phyloP scores from a whole-genome alignment of 116 monocot genomes.

The Zostera marina region DNA sequence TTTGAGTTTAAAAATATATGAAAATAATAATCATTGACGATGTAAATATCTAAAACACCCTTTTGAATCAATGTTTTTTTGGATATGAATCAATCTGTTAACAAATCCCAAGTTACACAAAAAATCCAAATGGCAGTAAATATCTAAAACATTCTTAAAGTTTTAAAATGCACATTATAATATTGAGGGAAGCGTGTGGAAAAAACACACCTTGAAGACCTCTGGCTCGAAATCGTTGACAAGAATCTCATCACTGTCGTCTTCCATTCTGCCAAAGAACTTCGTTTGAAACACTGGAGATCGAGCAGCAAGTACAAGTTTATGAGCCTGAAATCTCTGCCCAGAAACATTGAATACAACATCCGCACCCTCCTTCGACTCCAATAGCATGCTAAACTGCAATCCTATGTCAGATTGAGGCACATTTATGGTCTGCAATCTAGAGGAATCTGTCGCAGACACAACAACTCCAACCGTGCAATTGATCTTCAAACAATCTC shows the following conservation, averaged over 20 bases:
- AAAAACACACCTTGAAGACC: slow-evolving; percentile 52
- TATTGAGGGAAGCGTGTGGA: neutral
- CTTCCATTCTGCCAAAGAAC: slow-evolving; percentile 29
- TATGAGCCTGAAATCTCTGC: slow-evolving; percentile 74
- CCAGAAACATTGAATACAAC: slow-evolving; percentile 62
- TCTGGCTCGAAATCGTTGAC: slow-evolving; percentile 66
- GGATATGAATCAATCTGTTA: too few species aligned
- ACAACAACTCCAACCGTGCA: slow-evolving; percentile 95
- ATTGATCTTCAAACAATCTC: slow-evolving; percentile 95
- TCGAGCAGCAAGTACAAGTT: slow-evolving; percentile 74
- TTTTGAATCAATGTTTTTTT: too few species aligned
- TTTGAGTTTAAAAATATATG: too few species aligned
- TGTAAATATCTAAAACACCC: too few species aligned
- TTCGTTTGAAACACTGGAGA: slow-evolving; percentile 46
- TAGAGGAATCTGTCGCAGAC: slow-evolving; percentile 51
- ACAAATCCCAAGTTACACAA: too few species aligned
- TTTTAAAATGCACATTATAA: too few species aligned
- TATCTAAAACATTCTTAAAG: too few species aligned
- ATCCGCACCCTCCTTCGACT: slow-evolving; percentile 67
- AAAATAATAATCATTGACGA: too few species aligned
- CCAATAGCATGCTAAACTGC: slow-evolving; percentile 70
- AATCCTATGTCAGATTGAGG: slow-evolving; percentile 79
- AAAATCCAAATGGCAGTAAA: too few species aligned
- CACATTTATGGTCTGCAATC: slow-evolving; percentile 46
- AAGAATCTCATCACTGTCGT: slow-evolving; percentile 16